Evolutionary conservation across 805 yeast genomes (phyloP).

Genomic region (Metschnikowia henanensis): DNA sequence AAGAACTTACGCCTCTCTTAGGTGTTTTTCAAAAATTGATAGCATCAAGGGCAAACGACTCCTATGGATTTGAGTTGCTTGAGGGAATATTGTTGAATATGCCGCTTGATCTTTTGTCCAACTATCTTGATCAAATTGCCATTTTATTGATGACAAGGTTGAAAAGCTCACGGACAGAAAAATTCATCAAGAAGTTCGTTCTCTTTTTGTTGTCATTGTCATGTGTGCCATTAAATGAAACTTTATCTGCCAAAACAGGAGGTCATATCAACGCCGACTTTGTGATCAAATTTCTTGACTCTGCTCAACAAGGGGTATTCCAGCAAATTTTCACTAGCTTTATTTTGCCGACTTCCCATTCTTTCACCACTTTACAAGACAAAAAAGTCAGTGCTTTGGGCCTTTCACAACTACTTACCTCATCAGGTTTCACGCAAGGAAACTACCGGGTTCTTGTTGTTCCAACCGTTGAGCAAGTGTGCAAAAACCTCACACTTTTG

Average conservation of each 20-base stretch:
- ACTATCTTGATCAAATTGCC: slow-evolving; percentile 69
- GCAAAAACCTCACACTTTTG: slow-evolving; percentile 29
- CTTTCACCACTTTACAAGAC: slow-evolving; percentile 51
- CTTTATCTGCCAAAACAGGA: slow-evolving; percentile 34
- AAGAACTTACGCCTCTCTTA: slow-evolving; percentile 67
- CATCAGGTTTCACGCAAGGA: slow-evolving; percentile 22
- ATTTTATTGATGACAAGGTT: slow-evolving; percentile 75
- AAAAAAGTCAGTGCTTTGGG: slow-evolving; percentile 57
- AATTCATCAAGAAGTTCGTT: slow-evolving; percentile 69
- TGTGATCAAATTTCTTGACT: slow-evolving; percentile 63
- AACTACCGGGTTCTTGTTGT: slow-evolving; percentile 23
- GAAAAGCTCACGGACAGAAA: slow-evolving; percentile 79
- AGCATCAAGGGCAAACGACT: slow-evolving; percentile 80
- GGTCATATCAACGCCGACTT: slow-evolving; percentile 42
- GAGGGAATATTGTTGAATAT: slow-evolving; percentile 64
- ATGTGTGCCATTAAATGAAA: slow-evolving; percentile 33
- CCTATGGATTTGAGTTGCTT: slow-evolving; percentile 80
- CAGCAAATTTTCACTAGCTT: slow-evolving; percentile 49
- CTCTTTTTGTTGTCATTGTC: slow-evolving; percentile 59
- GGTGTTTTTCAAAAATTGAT: slow-evolving; percentile 97
- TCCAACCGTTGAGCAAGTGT: slow-evolving; percentile 33
- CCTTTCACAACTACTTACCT: slow-evolving; percentile 41
- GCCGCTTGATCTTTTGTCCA: slow-evolving; percentile 49
- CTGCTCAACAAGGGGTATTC: slow-evolving; percentile 64
- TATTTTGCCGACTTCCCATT: slow-evolving; percentile 52